Conservation (phyloP, 2,329 filamentous ascomycete species). For the Ophiocordyceps unilateralis region DNA sequence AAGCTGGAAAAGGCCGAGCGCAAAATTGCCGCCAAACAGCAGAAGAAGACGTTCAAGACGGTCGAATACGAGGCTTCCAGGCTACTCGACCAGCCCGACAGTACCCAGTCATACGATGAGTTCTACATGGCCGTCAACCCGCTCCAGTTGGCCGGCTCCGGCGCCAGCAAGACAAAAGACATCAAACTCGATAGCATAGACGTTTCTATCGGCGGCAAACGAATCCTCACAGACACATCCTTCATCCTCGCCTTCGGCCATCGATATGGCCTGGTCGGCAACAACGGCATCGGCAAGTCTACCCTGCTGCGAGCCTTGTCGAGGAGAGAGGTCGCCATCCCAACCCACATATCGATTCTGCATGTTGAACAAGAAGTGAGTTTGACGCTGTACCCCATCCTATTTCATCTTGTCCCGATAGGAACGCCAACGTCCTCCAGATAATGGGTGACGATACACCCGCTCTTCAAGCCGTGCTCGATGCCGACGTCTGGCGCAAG, state of each 20-base stretch:
- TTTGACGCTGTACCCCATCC: background rate
- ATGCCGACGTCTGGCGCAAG: conserved; percentile 97
- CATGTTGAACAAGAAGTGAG: conserved; percentile 93
- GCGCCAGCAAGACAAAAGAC: conserved; percentile 85
- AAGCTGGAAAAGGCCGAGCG: conserved; percentile 97
- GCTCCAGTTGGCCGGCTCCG: conserved; percentile 59
- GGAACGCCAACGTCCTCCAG: conserved; percentile 21
- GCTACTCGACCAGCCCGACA: conserved; percentile 66
- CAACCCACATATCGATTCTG: conserved; percentile 93
- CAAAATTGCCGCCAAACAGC: conserved; percentile 96
- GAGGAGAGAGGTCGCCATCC: conserved; percentile 83
- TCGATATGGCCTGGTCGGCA: conserved; percentile 91
- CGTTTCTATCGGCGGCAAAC: conserved; percentile 73
- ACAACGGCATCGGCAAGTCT: conserved; percentile 97
- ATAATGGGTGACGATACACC: conserved; percentile 91
- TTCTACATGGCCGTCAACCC: conserved; percentile 99
- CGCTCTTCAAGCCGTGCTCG: conserved; percentile 83
- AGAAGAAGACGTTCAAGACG: conserved; percentile 95
- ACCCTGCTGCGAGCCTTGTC: conserved; percentile 87
- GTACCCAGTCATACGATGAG: conserved; percentile 87
- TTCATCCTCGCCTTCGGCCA: conserved; percentile 83
- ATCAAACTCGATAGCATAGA: conserved; percentile 96
- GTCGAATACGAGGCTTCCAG: conserved; percentile 94
- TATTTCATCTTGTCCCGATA: background rate
- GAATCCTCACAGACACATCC: conserved; percentile 81